phyloP scores from a whole-genome alignment of 371 early-diverging fungal genomes.

The Mucor sp. region DNA sequence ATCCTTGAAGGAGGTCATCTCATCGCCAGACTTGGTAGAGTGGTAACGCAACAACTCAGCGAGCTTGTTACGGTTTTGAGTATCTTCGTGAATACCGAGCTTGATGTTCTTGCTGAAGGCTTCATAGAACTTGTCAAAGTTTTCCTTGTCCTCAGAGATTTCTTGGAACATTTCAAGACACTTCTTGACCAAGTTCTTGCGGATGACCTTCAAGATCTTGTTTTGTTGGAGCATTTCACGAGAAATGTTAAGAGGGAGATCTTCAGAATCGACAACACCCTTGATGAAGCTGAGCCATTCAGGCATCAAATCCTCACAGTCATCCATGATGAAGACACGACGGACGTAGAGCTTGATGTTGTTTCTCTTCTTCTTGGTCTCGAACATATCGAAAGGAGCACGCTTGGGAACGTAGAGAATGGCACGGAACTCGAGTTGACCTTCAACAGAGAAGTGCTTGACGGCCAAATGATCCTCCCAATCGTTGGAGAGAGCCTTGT shows the following conservation, averaged over 20 bases:
- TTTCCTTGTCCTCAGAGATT: slow-evolving; percentile 69
- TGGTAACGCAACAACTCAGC: slow-evolving; percentile 75
- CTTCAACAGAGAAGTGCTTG: slow-evolving; percentile 82
- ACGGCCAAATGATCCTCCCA: slow-evolving; percentile 68
- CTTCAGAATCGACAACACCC: slow-evolving; percentile 85
- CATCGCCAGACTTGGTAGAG: slow-evolving; percentile 68
- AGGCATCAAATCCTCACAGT: slow-evolving; percentile 69
- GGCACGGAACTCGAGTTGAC: slow-evolving; percentile 78
- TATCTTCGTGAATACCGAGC: slow-evolving; percentile 79
- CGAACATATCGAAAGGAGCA: slow-evolving; percentile 65
- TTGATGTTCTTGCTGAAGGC: slow-evolving; percentile 74
- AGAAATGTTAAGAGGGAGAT: slow-evolving; percentile 89
- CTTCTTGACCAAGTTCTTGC: slow-evolving; percentile 82
- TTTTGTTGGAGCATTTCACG: slow-evolving; percentile 89
- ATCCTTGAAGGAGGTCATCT: slow-evolving; percentile 72
- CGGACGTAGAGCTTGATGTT: slow-evolving; percentile 87
- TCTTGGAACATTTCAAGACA: slow-evolving; percentile 78
- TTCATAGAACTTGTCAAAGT: slow-evolving; percentile 76
- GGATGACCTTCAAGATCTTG: slow-evolving; percentile 75
- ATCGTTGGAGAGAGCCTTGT: slow-evolving; percentile 82
- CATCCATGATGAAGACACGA: slow-evolving; percentile 91
- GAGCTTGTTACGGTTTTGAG: slow-evolving; percentile 66
- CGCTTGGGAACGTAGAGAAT: slow-evolving; percentile 81
- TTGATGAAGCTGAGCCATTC: slow-evolving; percentile 64
- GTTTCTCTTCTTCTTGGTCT: slow-evolving; percentile 68